Evolutionary conservation across 352 stramenopile genomes (phyloP).

Genomic region (Phytophthora cactorum): DNA sequence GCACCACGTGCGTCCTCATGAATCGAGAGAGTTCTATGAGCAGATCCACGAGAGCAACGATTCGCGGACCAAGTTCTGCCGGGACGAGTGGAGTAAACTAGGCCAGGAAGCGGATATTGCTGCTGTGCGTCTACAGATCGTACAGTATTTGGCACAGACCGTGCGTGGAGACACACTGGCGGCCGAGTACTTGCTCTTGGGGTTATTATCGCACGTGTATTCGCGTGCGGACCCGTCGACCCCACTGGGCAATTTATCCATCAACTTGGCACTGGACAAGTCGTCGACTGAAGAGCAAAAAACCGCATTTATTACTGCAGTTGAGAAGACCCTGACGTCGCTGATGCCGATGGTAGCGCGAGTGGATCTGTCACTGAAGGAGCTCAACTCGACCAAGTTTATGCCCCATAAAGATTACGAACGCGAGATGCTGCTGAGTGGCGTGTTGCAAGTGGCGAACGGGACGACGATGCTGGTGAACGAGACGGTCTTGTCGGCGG

Average conservation of each 20-base stretch:
- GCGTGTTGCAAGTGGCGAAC: conserved; percentile 68
- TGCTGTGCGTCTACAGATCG: conserved; percentile 41
- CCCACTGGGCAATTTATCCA: conserved; percentile 71
- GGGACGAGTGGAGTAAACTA: conserved; percentile 39
- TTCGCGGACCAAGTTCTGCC: conserved; percentile 42
- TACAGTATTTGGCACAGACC: conserved; percentile 50
- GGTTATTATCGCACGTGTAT: conserved; percentile 76
- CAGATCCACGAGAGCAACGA: conserved; percentile 44
- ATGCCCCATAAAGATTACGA: conserved; percentile 84
- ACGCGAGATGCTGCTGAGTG: conserved; percentile 57
- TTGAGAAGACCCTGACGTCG: conserved; percentile 40
- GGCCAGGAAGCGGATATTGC: conserved; percentile 24
- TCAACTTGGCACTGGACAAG: conserved; percentile 64
- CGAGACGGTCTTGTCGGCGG: conserved; percentile 67
- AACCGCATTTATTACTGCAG: conserved; percentile 18
- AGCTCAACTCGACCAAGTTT: conserved; percentile 66
- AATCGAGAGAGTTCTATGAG: conserved; percentile 37
- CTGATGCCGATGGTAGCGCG: conserved; percentile 63
- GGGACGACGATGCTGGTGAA: conserved; percentile 73
- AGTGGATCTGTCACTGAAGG: conserved; percentile 68
- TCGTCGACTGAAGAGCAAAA: conserved; percentile 25
- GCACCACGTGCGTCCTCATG: conserved; percentile 62
- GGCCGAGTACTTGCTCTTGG: conserved; percentile 79
- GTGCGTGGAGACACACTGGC: conserved; percentile 55
- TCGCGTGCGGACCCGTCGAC: conserved; percentile 65